Evolutionary conservation across 495 filamentous ascomycete genomes (phyloP), one percentile per base, ranked within the genome.

Genomic region (Hyaloscypha bicolor): DNA sequence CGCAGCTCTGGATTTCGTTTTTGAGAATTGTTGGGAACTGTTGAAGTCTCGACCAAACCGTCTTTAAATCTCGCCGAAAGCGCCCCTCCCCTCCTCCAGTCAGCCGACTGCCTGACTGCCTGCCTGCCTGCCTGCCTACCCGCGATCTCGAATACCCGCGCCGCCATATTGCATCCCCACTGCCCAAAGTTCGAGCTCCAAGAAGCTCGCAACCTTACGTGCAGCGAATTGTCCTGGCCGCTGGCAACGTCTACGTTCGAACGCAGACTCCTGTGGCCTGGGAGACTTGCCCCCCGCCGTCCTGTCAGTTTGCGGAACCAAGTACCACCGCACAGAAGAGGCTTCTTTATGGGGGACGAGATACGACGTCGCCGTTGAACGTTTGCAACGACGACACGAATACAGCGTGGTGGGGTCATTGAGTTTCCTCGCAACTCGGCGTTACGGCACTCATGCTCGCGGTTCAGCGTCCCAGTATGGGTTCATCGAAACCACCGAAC

Each of bases 391-490:
- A 52, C 25, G 33, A 32, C 53, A 39, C 63, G 22, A 12, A 21
- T 8, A 60, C 25, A 29, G 6, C 11, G 25, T 48, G 68, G 39
- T 11, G 22, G 31, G 31, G 25, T 30, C 21, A 45, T 42, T 63
- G 42, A 65, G 11, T 30, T 45, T 32, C 51, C 56, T 35, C 63
- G 31, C 37, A 30, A 55, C 55, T 19, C 64, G 16, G 25, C 48
- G 12, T 56, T 14, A 69, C 63, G 61, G 77, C 74, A 75, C 74
- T 72, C 79, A 82, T 82, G 80, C 77, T 80, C 68, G 78, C 75
- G 63, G 71, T 80, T 75, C 76, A 77, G 72, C 76, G 76, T 79
- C 76, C 77, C 72, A 79, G 74, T 64, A 83, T 83, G 80, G 79
- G 77, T 78, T 79, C 79, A 61, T 76, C 73, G 70, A 75, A 78